A percentile compares a stretch with the other conserved stretches of the same genome.
These are phyloP conservation scores for Candida insectalens DNA, from an alignment of 805 yeast genomes.

Conservation along the genomic window DNA sequence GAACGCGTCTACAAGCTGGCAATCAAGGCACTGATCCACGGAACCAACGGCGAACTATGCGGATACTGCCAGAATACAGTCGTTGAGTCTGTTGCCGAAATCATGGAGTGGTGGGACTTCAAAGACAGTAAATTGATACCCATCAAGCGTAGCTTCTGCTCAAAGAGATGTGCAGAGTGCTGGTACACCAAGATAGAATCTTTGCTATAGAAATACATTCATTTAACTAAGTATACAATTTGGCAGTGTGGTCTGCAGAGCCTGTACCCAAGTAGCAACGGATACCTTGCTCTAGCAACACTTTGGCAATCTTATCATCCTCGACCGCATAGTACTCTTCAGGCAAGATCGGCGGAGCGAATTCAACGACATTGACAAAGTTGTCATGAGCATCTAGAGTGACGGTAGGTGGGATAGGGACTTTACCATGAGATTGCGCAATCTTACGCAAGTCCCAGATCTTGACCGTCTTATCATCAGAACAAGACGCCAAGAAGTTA, in stretches of 20 bases:
- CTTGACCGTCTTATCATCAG: slow-evolving; percentile 71
- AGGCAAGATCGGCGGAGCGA: slow-evolving; percentile 38
- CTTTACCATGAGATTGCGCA: slow-evolving; percentile 2
- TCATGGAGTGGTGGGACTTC: slow-evolving; percentile 61
- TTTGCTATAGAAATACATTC: slow-evolving; percentile 2
- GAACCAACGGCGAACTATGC: slow-evolving; percentile 41
- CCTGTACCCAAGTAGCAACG: slow-evolving; percentile 60
- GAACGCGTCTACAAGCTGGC: slow-evolving; percentile 34
- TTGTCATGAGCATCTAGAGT: slow-evolving; percentile 59
- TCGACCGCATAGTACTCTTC: slow-evolving; percentile 10
- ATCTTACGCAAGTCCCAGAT: slow-evolving; percentile 59
- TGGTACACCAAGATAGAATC: slow-evolving; percentile 19
- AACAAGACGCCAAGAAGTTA: slow-evolving; percentile 52
- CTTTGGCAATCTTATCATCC: slow-evolving; percentile 18
- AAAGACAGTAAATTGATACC: slow-evolving; percentile 41
- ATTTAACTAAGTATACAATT: slow-evolving; percentile 35
- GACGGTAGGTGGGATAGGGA: slow-evolving; percentile 14
- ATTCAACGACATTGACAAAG: slow-evolving; percentile 54
- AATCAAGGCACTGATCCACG: slow-evolving; percentile 44
- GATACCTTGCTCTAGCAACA: slow-evolving; percentile 34
- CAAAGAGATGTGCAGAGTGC: slow-evolving; percentile 33
- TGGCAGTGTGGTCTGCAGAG: slow-evolving; percentile 45
- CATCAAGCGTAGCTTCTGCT: slow-evolving; percentile 44
- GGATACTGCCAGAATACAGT: slow-evolving; percentile 38
- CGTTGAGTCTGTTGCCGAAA: slow-evolving; percentile 49